Conservation (phyloP, 768 basidiomycete genomes). For the Clitopilus passeckerianus region DNA sequence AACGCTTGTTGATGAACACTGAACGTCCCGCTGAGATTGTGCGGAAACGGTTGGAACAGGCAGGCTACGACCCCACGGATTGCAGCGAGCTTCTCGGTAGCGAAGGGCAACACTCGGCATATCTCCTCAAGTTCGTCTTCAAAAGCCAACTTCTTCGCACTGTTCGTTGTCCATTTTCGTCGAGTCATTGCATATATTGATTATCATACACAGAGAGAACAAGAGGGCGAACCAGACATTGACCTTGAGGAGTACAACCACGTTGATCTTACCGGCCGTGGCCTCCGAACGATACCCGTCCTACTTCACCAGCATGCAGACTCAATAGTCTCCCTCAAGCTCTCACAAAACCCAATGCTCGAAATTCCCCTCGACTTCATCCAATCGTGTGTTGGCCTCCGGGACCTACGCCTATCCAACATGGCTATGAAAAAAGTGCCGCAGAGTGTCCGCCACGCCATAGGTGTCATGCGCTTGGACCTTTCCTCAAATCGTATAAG, state of each 20-base stretch:
- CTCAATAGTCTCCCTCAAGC: slow-evolving; percentile 76
- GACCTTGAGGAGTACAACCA: slow-evolving; percentile 66
- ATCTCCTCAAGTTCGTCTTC: slow-evolving; percentile 87
- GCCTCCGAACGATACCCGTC: slow-evolving; percentile 86
- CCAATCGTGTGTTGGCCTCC: slow-evolving; percentile 77
- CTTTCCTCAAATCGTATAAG: slow-evolving; percentile 88
- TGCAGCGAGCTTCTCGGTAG: slow-evolving; percentile 70
- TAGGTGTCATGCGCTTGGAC: slow-evolving; percentile 74
- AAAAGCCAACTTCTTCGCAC: slow-evolving; percentile 68
- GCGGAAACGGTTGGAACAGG: slow-evolving; percentile 77
- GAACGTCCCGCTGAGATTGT: slow-evolving; percentile 87
- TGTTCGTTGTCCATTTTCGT: slow-evolving; percentile 32
- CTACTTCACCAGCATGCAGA: slow-evolving; percentile 80
- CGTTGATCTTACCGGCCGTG: slow-evolving; percentile 77
- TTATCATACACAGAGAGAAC: neutral
- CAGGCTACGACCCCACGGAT: slow-evolving; percentile 83
- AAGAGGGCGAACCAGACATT: slow-evolving; percentile 65
- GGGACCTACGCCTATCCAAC: slow-evolving; percentile 80
- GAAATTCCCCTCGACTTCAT: slow-evolving; percentile 97
- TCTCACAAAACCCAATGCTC: slow-evolving; percentile 93
- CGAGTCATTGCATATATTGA: neutral
- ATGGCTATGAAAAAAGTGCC: slow-evolving; percentile 97
- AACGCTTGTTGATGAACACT: slow-evolving; percentile 74
- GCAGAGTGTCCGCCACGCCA: slow-evolving; percentile 70
- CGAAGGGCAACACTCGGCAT: slow-evolving; percentile 61